phyloP scores from a whole-genome alignment of 1,284 basidiomycete species.

The Rugosomyces carneus region DNA sequence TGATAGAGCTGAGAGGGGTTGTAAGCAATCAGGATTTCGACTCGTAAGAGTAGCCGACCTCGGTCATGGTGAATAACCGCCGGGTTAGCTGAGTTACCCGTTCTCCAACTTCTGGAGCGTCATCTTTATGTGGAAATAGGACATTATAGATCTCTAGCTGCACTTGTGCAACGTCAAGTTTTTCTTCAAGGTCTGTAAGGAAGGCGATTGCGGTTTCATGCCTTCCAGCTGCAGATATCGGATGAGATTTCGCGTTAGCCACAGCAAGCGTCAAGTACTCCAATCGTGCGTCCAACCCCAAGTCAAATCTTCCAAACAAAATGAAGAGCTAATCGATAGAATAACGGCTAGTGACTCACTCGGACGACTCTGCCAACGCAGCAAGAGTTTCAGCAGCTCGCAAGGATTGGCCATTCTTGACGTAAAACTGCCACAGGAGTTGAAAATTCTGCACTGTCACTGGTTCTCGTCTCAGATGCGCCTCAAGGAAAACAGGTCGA shows the following conservation, averaged over 20 bases:
- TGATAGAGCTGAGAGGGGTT: constrained; percentile 69
- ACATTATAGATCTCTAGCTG: constrained; percentile 83
- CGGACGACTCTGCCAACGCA: constrained; percentile 80
- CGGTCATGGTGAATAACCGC: constrained; percentile 60
- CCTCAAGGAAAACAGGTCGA: constrained; percentile 80
- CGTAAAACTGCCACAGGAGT: constrained; percentile 95
- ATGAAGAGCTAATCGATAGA: neutral
- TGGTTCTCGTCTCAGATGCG: constrained; percentile 82
- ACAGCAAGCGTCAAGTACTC: constrained; percentile 92
- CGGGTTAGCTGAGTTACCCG: constrained; percentile 51
- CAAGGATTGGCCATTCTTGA: constrained; percentile 81
- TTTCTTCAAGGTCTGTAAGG: constrained; percentile 90
- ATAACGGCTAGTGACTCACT: constrained; percentile 43
- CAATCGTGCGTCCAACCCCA: constrained; percentile 67
- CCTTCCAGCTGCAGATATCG: constrained; percentile 65
- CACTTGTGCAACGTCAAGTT: constrained; percentile 94
- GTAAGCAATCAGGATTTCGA: constrained; percentile 1
- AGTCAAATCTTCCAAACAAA: constrained; percentile 48
- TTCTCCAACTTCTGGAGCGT: constrained; percentile 49
- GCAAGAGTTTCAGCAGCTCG: constrained; percentile 85
- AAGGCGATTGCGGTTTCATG: constrained; percentile 88
- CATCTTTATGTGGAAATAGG: constrained; percentile 54
- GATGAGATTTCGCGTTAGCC: constrained; percentile 93
- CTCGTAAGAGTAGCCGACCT: constrained; percentile 37
- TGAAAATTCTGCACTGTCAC: constrained; percentile 79